These are phyloP conservation scores for Mycena amicta DNA, from an alignment of 768 basidiomycete genomes.

Conservation along the genomic window DNA sequence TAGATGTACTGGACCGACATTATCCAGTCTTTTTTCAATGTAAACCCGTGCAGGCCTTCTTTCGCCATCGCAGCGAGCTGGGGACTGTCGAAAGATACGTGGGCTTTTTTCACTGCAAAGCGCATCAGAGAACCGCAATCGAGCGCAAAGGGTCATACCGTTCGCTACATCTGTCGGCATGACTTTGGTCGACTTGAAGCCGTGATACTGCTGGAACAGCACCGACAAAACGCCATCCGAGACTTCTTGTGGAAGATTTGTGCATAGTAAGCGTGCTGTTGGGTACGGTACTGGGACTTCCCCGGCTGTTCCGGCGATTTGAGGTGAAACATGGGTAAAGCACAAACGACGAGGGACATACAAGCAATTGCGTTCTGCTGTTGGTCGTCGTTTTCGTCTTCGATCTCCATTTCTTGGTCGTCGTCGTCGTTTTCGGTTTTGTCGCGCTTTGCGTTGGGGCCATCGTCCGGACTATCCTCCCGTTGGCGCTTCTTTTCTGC, in stretches of 20 bases:
- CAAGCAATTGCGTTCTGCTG: slow-evolving; percentile 44
- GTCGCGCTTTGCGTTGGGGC: slow-evolving; percentile 65
- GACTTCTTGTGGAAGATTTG: slow-evolving; percentile 89
- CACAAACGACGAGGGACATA: slow-evolving; percentile 40
- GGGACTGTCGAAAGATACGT: slow-evolving; percentile 75
- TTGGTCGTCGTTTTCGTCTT: slow-evolving; percentile 76
- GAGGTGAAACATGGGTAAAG: slow-evolving; percentile 34
- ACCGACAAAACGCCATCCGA: slow-evolving; percentile 85
- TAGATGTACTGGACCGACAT: slow-evolving; percentile 76
- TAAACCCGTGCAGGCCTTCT: slow-evolving; percentile 82
- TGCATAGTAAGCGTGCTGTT: slow-evolving; percentile 68
- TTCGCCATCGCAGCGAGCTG: slow-evolving; percentile 78
- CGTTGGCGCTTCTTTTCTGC: slow-evolving; percentile 63
- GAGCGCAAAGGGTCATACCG: slow-evolving; percentile 17
- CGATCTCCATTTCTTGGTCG: slow-evolving; percentile 93
- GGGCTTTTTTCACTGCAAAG: slow-evolving; percentile 73
- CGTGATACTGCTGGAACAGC: slow-evolving; percentile 89
- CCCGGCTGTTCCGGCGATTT: slow-evolving; percentile 38
- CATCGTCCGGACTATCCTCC: slow-evolving; percentile 60
- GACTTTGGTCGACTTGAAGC: slow-evolving; percentile 74
- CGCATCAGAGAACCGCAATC: neutral
- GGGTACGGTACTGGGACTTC: slow-evolving; percentile 55
- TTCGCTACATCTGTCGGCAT: slow-evolving; percentile 66
- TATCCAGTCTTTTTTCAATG: slow-evolving; percentile 82
- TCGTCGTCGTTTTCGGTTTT: slow-evolving; percentile 66